Percentiles rank a stretch among this genome's conserved stretches.
Evolutionary conservation across 139 green algal genomes (phyloP).

Genomic region (Nannochloris sp.): DNA sequence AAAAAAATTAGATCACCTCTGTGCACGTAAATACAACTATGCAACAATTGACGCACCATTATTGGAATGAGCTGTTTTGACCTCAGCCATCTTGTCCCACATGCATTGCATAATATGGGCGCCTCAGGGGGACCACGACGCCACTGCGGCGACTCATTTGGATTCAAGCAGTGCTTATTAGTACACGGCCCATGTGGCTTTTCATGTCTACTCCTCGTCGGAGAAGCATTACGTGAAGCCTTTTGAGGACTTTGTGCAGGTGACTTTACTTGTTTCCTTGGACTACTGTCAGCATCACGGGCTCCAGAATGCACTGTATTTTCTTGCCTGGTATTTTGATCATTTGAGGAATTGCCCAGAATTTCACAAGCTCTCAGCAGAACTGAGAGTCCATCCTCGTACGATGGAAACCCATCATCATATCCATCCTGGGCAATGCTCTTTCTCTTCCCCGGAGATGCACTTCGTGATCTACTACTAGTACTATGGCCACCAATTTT

Average conservation of each 20-base stretch:
- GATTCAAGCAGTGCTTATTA: constrained; percentile 28
- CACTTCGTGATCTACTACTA: no score
- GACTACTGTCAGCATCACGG: background rate
- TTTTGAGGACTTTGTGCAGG: background rate
- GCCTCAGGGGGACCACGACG: constrained; percentile 43
- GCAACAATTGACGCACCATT: constrained; percentile 5
- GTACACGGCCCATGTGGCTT: constrained; percentile 17
- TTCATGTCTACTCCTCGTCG: background rate
- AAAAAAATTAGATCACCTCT: background rate
- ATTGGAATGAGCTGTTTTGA: constrained; percentile 24
- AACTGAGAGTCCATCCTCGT: no score
- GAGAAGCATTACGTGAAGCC: background rate
- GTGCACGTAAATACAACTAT: background rate
- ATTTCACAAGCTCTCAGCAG: no score
- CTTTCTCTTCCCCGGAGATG: no score
- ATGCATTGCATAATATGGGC: constrained; percentile 66
- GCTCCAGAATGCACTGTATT: background rate
- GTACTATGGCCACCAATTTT: no score
- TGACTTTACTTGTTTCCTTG: constrained; percentile 1
- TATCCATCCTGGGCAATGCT: no score
- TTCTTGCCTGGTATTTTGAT: background rate
- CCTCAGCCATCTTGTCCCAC: constrained; percentile 47
- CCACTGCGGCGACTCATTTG: constrained; percentile 39
- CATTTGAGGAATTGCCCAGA: no score
- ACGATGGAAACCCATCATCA: no score